These are phyloP conservation scores for Penicillium griseofulvum DNA, from an alignment of 2,329 filamentous ascomycete species.

Conservation along the genomic window DNA sequence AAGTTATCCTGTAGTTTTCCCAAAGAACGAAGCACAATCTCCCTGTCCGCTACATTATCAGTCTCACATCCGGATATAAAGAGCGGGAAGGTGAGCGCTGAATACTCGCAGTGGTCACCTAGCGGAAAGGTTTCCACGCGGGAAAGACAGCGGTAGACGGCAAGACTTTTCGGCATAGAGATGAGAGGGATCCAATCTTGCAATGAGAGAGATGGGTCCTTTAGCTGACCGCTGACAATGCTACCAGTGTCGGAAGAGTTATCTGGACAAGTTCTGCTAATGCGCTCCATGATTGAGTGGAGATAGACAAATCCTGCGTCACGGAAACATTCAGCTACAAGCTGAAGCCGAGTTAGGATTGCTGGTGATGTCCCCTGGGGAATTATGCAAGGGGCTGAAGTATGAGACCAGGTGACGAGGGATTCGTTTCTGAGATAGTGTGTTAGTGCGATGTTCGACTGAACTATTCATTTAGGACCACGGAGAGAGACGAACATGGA, in stretches of 20 bases:
- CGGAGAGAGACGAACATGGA: conserved; percentile 26
- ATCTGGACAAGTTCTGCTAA: conserved; percentile 13
- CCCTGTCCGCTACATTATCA: conserved; percentile 20
- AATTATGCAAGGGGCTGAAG: conserved; percentile 29
- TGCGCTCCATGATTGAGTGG: conserved; percentile 35
- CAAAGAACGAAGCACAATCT: conserved; percentile 27
- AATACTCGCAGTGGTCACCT: conserved; percentile 37
- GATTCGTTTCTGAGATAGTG: conserved; percentile 27
- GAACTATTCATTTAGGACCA: background rate
- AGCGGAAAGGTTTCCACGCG: conserved; percentile 28
- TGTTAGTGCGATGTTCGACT: background rate
- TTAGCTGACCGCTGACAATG: background rate
- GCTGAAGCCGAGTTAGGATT: conserved; percentile 31
- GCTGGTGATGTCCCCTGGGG: conserved; percentile 29
- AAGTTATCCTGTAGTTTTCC: conserved; percentile 34
- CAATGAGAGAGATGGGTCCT: background rate
- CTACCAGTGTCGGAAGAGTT: background rate
- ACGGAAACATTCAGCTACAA: conserved; percentile 40
- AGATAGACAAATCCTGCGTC: conserved; percentile 39
- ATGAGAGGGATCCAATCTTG: conserved; percentile 20
- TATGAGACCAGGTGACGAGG: conserved; percentile 33
- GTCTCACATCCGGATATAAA: conserved; percentile 39
- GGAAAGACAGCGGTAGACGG: conserved; percentile 28
- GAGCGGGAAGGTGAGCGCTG: conserved; percentile 39
- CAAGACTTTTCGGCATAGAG: conserved; percentile 27